A percentile compares a stretch with the other conserved stretches of the same genome.
phyloP scores from a whole-genome alignment of 306 rosid species.

The Quercus engelmannii region DNA sequence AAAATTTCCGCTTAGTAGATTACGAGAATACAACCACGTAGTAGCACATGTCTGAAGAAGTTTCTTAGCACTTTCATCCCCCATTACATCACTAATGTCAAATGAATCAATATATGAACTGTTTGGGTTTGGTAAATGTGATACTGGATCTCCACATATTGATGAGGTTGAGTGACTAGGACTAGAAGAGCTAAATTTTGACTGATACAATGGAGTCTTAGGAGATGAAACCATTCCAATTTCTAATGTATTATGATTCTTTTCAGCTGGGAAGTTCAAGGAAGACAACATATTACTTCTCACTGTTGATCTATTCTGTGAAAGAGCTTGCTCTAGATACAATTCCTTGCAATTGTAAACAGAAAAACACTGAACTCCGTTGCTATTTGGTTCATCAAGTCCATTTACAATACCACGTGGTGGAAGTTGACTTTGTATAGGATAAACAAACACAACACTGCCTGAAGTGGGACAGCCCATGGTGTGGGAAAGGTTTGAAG shows the following conservation, averaged over 20 bases:
- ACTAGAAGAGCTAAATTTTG: conserved; percentile 35
- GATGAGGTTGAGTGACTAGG: conserved; percentile 43
- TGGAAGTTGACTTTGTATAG: conserved; percentile 30
- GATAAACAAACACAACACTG: conserved; percentile 45
- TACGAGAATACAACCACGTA: conserved; percentile 53
- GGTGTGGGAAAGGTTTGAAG: conserved; percentile 61
- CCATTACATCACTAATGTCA: conserved; percentile 51
- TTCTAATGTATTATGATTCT: conserved; percentile 29
- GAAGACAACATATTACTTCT: conserved; percentile 23
- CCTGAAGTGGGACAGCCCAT: conserved; percentile 73
- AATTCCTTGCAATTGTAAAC: conserved; percentile 60
- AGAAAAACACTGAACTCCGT: conserved; percentile 21
- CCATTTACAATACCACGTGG: conserved; percentile 24
- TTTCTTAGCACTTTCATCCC: conserved; percentile 50
- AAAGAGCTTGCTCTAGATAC: conserved; percentile 52
- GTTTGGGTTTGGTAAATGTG: conserved; percentile 30
- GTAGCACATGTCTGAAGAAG: conserved; percentile 48
- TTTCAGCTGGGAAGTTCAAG: conserved; percentile 27
- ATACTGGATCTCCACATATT: conserved; percentile 30
- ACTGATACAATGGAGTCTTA: conserved; percentile 61
- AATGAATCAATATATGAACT: conserved; percentile 33
- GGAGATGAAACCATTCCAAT: conserved; percentile 57
- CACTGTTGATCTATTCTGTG: conserved; percentile 29
- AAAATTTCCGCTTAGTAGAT: conserved; percentile 67
- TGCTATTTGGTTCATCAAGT: conserved; percentile 26